A percentile compares a stretch with the other conserved stretches of the same genome.
Evolutionary conservation across 208 protist species (phyloP).

Genomic region (Acanthamoeba lugdunensis): DNA sequence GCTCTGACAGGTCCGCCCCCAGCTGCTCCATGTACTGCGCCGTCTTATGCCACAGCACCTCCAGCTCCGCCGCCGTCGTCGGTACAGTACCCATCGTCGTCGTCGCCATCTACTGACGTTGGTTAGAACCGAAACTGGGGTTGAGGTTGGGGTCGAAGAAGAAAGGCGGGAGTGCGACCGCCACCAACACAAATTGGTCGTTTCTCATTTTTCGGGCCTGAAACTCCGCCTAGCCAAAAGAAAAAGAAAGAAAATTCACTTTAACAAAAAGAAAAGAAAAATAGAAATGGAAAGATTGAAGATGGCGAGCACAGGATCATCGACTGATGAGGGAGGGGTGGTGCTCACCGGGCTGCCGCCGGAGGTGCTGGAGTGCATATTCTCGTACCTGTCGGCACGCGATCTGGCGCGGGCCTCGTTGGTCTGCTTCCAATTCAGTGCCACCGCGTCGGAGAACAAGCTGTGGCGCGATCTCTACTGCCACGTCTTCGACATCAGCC

Average conservation of each 20-base stretch:
- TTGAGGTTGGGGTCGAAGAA: no score
- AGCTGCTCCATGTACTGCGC: background rate
- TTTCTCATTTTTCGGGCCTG: no score
- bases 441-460: background rate
- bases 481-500: slow-evolving; percentile 30
- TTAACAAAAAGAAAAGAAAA: background rate
- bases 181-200: background rate
- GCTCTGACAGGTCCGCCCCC: background rate
- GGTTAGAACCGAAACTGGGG: no score
- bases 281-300: background rate
- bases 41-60: background rate
- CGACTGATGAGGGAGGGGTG: background rate
- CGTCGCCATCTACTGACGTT: no score
- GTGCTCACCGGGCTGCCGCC: background rate
- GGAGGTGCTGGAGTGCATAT: slow-evolving; percentile 3
- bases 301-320: no score
- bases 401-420: background rate
- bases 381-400: background rate
- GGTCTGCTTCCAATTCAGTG: background rate
- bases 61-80: background rate
- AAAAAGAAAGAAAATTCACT: background rate
- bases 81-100: no score
- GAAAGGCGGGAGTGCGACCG: no score
- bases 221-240: background rate
- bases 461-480: slow-evolving; percentile 47